Evolutionary conservation across 495 filamentous ascomycete species (phyloP).

Genomic region (Penicillium crystallinum): DNA sequence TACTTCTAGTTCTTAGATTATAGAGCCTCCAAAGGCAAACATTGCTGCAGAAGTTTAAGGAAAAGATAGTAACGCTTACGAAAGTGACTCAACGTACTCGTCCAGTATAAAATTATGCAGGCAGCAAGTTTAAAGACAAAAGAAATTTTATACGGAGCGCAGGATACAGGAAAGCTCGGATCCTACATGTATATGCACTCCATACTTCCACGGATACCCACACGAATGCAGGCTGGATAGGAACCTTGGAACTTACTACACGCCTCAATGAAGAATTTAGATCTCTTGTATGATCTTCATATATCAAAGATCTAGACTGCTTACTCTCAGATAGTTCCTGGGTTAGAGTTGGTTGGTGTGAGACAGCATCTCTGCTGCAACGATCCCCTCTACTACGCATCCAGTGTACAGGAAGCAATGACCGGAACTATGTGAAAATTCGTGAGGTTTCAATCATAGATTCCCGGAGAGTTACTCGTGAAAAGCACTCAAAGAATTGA

Average conservation of each 20-base stretch:
- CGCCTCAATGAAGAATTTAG: neutral
- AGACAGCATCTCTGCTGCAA: neutral
- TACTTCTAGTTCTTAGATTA: neutral
- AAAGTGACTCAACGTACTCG: neutral
- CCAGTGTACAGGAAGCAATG: neutral
- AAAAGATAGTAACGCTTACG: neutral
- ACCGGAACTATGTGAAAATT: neutral
- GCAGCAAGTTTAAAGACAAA: neutral
- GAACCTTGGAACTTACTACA: slow-evolving; percentile 1
- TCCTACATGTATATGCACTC: slow-evolving; percentile 4
- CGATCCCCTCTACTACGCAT: neutral
- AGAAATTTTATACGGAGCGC: neutral
- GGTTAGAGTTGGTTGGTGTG: neutral
- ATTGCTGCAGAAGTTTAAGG: neutral
- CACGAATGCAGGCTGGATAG: slow-evolving; percentile 8
- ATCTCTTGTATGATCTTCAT: neutral
- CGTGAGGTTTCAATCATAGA: neutral
- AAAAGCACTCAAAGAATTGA: neutral
- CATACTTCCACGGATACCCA: neutral
- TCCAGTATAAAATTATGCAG: neutral
- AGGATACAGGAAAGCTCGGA: neutral
- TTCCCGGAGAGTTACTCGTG: neutral
- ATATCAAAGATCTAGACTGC: neutral
- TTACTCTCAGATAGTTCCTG: neutral
- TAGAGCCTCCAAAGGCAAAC: neutral